These are phyloP conservation scores for Alnus glutinosa DNA, from an alignment of 306 rosid genomes.

Conservation along the genomic window DNA sequence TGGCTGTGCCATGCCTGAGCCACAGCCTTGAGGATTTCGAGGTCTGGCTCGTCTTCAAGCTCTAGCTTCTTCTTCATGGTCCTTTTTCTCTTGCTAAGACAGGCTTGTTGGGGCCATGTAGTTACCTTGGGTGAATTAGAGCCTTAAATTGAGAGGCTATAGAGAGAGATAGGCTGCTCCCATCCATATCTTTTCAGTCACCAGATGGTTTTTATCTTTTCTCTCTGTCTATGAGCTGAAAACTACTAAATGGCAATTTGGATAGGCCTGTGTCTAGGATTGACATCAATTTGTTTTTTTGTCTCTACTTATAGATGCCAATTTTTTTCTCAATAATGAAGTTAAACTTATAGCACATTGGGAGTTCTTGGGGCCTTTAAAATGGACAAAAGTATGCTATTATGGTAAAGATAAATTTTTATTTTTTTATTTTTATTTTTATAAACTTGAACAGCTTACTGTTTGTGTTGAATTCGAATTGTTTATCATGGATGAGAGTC, in stretches of 20 bases:
- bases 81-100: background rate
- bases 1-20: constrained; percentile 86
- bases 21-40: constrained; percentile 82
- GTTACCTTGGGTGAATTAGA: constrained; percentile 29
- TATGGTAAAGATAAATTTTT: too few species aligned
- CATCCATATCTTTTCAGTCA: constrained; percentile 2
- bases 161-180: constrained; percentile 38
- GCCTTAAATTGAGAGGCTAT: constrained; percentile 41
- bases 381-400: too few species aligned
- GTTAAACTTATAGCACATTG: too few species aligned
- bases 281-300: too few species aligned
- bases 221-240: constrained; percentile 22
- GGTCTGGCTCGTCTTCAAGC: constrained; percentile 29
- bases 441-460: too few species aligned
- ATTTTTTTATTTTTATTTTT: too few species aligned
- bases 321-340: too few species aligned
- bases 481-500: too few species aligned
- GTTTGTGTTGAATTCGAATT: too few species aligned
- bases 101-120: constrained; percentile 37
- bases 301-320: too few species aligned
- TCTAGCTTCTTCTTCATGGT: constrained; percentile 59
- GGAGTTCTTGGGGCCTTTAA: too few species aligned
- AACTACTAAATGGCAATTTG: background rate
- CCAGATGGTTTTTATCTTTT: constrained; percentile 18
- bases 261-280: background rate